Percentiles rank a stretch among this genome's conserved stretches.
Evolutionary conservation across 1,284 basidiomycete species (phyloP).

Genomic region (Apiotrichum siamense): DNA sequence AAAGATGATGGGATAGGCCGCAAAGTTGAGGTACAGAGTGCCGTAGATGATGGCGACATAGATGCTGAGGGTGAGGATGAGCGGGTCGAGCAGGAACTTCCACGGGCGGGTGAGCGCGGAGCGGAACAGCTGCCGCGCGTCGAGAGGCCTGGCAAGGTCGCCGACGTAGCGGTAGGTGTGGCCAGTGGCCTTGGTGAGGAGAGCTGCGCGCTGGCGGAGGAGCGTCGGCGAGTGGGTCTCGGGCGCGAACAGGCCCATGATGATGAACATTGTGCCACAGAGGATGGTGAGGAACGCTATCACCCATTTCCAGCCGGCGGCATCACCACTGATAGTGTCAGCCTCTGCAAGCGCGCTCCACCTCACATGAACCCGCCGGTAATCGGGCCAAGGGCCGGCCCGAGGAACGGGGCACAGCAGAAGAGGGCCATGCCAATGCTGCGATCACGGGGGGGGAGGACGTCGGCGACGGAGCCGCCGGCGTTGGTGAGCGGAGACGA

Average conservation of each 20-base stretch:
- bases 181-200: constrained; percentile 45
- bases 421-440: constrained; percentile 51
- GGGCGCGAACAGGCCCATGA: constrained; percentile 35
- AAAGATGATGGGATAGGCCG: constrained; percentile 44
- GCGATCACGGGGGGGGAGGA: constrained; percentile 44
- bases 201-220: constrained; percentile 39
- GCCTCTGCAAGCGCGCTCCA: no score
- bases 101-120: constrained; percentile 7
- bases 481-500: constrained; percentile 48
- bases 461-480: constrained; percentile 47
- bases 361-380: constrained; percentile 44
- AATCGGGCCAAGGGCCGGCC: constrained; percentile 48
- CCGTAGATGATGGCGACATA: constrained; percentile 48
- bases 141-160: constrained; percentile 37
- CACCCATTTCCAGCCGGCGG: constrained; percentile 50
- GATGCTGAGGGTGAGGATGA: constrained; percentile 20
- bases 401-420: constrained; percentile 43
- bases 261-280: no score
- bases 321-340: no score
- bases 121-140: constrained; percentile 14
- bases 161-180: constrained; percentile 44
- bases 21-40: constrained; percentile 38
- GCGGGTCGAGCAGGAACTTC: constrained; percentile 43
- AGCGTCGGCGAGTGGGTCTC: constrained; percentile 50
- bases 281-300: constrained; percentile 53